Evolutionary conservation across 257 asterid genomes (phyloP), one percentile per base, ranked within the genome.

Genomic region (Cruciata laevipes): DNA sequence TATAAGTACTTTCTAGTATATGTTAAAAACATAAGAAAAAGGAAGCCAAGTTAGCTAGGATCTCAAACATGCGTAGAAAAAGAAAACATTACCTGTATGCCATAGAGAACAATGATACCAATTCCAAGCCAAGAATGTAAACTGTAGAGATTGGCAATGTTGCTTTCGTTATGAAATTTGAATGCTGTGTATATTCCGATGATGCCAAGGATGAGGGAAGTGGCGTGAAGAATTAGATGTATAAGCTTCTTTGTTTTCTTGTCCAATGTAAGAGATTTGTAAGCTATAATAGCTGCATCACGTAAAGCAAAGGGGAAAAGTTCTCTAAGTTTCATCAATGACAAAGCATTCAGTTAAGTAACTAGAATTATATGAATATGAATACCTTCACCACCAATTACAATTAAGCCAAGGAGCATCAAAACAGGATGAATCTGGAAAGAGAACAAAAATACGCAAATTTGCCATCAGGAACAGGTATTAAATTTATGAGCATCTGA

Each of bases 41-140:
- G n/a, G 61, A 35, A 51, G 16, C n/a, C 9, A 31, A n/a, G 61
- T 42, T 13, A 20, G 59, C 58, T 59, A 52, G 57, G 35, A 32
- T 38, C 51, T 44, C 33, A 17, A 52, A 27, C 0, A 1, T 37
- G 42, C 2, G 13, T 1, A 37, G 42, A 11, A 7, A 11, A 2
- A 37, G 42, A 11, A 7, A 11, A 2, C 23, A 53, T 71, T 75
- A 91, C 99, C 97, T 94, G 98, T 81, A 94, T 79, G 49, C 95
- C 98, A 68, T 89, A 94, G 75, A 94, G 97, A 67, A 61, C 57
- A 44, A 87, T 84, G 12, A 86, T 89, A 33, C 96, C 87, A 30
- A 89, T 87, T 24, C 99, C 99, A 23, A 91, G 73, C 99, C 99
- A 94, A 62, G 99, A 94, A 85, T 94, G 99, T 27, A 94, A 66